Conservation (phyloP, 2,329 filamentous ascomycete genomes). For the Sporothrix schenckii region DNA sequence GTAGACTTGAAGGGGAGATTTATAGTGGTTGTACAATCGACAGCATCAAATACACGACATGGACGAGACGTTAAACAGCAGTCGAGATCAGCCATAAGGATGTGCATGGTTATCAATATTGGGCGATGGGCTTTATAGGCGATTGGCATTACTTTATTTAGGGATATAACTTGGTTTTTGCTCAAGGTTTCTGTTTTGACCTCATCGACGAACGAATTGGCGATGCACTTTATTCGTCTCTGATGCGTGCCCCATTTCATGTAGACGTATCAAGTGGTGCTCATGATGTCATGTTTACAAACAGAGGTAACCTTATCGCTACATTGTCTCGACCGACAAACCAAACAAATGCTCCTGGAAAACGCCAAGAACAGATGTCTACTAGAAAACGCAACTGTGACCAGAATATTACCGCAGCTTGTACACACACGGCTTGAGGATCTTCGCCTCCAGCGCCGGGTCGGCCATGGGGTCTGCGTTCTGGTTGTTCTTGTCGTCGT, state of each 20-base stretch:
- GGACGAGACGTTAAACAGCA: background rate
- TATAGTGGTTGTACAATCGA: background rate
- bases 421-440: conserved; percentile 94
- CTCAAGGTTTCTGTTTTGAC: background rate
- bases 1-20: background rate
- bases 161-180: background rate
- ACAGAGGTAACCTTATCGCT: no score
- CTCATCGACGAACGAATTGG: no score
- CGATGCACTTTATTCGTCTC: background rate
- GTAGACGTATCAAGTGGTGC: no score
- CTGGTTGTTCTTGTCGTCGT: conserved; percentile 60
- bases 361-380: conserved; percentile 8
- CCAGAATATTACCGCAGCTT: conserved; percentile 69
- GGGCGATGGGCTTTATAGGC: background rate
- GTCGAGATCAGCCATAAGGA: background rate
- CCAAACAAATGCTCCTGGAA: background rate
- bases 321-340: no score
- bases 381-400: no score
- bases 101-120: background rate
- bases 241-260: background rate
- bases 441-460: conserved; percentile 62
- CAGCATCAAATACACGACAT: background rate
- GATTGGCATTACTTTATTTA: no score
- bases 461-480: conserved; percentile 58
- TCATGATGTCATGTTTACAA: no score